A percentile compares a stretch with the other conserved stretches of the same genome.
Conservation (phyloP, 345 rosid species). For the Luvunga scandens region DNA sequence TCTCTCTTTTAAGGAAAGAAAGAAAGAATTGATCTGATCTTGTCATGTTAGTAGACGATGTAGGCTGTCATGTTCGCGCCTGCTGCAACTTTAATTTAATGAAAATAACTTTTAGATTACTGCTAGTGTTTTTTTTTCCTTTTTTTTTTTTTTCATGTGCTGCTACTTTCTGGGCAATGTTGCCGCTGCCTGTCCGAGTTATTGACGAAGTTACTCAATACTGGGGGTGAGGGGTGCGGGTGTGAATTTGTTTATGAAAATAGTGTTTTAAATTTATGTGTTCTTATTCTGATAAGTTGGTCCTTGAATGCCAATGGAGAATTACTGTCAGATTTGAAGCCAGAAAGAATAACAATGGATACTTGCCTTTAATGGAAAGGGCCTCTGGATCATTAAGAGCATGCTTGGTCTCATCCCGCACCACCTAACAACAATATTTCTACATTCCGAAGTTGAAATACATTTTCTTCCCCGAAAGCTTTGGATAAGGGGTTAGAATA, state of each 20-base stretch:
- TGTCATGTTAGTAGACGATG: background rate
- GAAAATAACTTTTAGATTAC: background rate
- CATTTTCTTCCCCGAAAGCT: background rate
- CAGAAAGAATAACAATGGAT: background rate
- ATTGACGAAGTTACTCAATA: background rate
- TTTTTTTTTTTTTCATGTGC: background rate
- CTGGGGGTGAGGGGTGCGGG: too few species aligned
- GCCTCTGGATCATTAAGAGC: background rate
- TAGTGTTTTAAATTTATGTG: background rate
- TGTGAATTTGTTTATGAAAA: background rate
- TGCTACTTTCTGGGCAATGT: background rate
- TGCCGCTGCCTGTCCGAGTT: background rate
- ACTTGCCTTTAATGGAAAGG: too few species aligned
- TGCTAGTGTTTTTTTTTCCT: too few species aligned
- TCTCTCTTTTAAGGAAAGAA: too few species aligned
- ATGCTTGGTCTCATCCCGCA: conserved; percentile 4
- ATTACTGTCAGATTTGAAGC: background rate
- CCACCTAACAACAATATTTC: conserved; percentile 13
- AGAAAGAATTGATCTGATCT: background rate
- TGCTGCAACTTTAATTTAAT: background rate
- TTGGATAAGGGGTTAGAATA: conserved; percentile 13
- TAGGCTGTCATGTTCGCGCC: background rate
- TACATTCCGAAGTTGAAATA: background rate
- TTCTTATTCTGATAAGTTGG: background rate
- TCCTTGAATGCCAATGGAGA: background rate